phyloP scores from a whole-genome alignment of 2,329 filamentous ascomycete species.

The Stagonosporopsis vannaccii region DNA sequence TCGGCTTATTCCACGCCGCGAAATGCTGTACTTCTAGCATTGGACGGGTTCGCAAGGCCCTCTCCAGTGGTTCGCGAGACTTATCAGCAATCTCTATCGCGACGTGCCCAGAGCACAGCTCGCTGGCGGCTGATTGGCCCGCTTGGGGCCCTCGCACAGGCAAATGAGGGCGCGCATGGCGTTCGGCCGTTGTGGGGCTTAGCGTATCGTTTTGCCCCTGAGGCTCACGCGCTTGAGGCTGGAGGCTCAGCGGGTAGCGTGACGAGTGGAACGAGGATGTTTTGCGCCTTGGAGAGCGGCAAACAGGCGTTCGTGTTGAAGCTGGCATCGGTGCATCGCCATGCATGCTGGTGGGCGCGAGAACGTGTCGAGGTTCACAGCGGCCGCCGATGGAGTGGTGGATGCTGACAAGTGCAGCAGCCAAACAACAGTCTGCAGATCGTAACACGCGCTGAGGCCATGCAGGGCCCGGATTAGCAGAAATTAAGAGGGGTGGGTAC shows the following conservation, averaged over 20 bases:
- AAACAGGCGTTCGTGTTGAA: neutral
- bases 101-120: constrained; percentile 1
- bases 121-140: neutral
- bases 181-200: constrained; percentile 10
- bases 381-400: too few relatives aligned
- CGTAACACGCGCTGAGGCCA: constrained; percentile 32
- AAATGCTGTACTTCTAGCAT: too few relatives aligned
- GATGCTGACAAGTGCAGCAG: neutral
- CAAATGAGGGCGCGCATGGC: constrained; percentile 9
- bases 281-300: neutral
- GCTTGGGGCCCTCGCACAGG: neutral
- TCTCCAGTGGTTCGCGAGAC: neutral
- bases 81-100: constrained; percentile 2
- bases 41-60: too few relatives aligned
- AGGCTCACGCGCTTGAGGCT: constrained; percentile 7
- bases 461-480: constrained; percentile 45
- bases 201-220: constrained; percentile 16
- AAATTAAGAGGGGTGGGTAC: constrained; percentile 37
- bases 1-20: too few relatives aligned
- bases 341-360: constrained; percentile 22
- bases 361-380: neutral
- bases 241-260: constrained; percentile 12
- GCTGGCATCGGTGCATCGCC: neutral
- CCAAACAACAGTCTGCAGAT: neutral
- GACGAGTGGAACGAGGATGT: neutral